Percentiles rank a stretch among this genome's conserved stretches.
Conservation (phyloP, 2,329 filamentous ascomycete species). For the Botrytis porri region DNA sequence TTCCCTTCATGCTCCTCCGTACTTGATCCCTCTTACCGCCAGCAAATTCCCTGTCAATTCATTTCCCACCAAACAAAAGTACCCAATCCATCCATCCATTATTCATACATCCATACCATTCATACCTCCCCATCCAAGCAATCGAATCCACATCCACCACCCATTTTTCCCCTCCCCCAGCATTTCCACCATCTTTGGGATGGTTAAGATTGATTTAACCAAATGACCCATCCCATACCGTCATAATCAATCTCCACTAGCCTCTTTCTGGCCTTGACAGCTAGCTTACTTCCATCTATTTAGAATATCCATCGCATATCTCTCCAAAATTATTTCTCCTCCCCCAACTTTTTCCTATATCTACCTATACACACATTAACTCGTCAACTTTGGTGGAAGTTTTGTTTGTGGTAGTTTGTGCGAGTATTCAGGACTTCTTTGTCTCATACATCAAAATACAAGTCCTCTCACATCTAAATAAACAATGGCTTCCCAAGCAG, state of each 20-base stretch:
- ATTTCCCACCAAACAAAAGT: neutral
- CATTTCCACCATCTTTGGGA: neutral
- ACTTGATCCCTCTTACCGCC: neutral
- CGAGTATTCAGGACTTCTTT: neutral
- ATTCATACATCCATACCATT: too few species aligned
- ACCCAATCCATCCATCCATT: neutral
- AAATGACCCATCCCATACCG: neutral
- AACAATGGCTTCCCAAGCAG: slow-evolving; percentile 44
- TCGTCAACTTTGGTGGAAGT: neutral
- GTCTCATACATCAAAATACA: neutral
- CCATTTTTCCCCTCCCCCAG: slow-evolving; percentile 2
- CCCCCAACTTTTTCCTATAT: neutral
- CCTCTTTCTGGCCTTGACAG: neutral
- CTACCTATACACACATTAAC: neutral
- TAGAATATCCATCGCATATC: neutral
- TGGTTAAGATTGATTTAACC: neutral
- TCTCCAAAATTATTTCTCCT: neutral
- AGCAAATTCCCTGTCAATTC: neutral
- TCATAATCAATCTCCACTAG: slow-evolving; percentile 2
- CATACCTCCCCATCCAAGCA: neutral
- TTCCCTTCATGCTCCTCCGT: neutral
- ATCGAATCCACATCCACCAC: neutral
- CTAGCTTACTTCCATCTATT: neutral
- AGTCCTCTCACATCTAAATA: slow-evolving; percentile 17
- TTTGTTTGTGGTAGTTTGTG: neutral